phyloP scores from a whole-genome alignment of 2,329 filamentous ascomycete genomes.

The Trichoderma endophyticum region DNA sequence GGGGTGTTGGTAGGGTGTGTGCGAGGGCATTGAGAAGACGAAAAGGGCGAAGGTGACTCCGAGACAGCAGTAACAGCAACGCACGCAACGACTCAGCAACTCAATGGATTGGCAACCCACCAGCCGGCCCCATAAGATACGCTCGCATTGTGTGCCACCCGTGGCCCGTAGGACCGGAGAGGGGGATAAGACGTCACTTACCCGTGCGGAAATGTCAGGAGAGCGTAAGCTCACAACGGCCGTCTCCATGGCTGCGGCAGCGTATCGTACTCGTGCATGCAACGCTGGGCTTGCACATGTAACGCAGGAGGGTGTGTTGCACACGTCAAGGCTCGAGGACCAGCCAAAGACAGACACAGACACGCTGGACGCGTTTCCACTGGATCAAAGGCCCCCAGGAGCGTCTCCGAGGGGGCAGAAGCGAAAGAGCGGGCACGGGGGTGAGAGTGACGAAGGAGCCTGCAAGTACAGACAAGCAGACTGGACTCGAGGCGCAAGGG shows the following conservation, averaged over 20 bases:
- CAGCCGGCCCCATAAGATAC: not conserved
- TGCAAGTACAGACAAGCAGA: not conserved
- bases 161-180: not conserved
- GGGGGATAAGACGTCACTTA: constrained; percentile 10
- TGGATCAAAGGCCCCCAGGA: not conserved
- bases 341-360: not conserved
- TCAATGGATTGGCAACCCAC: not conserved
- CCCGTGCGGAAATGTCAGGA: not conserved
- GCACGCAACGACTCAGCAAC: not conserved
- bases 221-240: not conserved
- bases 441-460: constrained; percentile 2
- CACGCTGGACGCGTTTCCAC: constrained; percentile 4
- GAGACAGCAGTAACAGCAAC: not conserved
- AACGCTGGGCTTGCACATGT: not conserved
- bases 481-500: not conserved
- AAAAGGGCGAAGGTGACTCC: not conserved
- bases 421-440: constrained; percentile 16
- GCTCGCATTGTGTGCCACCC: not conserved
- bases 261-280: not conserved
- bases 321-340: constrained; percentile 6
- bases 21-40: not conserved
- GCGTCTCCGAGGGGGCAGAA: constrained; percentile 7
- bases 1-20: constrained; percentile 17
- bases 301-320: constrained; percentile 12
- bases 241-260: constrained; percentile 13